Conservation (phyloP, 1,139 yeast species). For the Scheffersomyces parashehatae region DNA sequence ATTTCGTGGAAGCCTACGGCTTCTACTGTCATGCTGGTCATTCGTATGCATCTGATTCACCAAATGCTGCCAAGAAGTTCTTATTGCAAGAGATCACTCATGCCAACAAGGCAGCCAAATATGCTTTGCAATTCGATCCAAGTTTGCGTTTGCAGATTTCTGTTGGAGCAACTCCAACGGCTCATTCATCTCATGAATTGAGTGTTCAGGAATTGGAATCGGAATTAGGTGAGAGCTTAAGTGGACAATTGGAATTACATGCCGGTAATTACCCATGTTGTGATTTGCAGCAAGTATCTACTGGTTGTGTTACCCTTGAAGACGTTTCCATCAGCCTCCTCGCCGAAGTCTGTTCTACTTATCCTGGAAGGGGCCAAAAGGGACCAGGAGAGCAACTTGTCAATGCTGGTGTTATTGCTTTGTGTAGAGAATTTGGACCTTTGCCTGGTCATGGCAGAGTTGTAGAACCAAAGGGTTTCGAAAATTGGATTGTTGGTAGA, state of each 20-base stretch:
- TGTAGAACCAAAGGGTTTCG: slow-evolving; percentile 34
- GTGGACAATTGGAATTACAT: slow-evolving; percentile 64
- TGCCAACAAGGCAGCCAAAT: slow-evolving; percentile 55
- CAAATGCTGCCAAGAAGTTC: slow-evolving; percentile 47
- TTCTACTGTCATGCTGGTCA: slow-evolving; percentile 83
- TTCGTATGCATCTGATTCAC: slow-evolving; percentile 54
- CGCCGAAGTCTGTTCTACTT: slow-evolving; percentile 65
- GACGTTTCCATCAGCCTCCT: slow-evolving; percentile 58
- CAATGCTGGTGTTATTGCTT: slow-evolving; percentile 72
- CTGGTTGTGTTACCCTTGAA: slow-evolving; percentile 51
- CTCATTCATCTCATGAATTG: slow-evolving; percentile 56
- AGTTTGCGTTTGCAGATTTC: slow-evolving; percentile 42
- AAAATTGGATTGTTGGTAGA: slow-evolving; percentile 57
- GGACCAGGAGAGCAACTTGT: slow-evolving; percentile 62
- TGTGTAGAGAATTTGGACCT: slow-evolving; percentile 64
- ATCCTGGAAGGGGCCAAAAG: slow-evolving; percentile 49
- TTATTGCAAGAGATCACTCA: slow-evolving; percentile 57
- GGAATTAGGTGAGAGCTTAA: slow-evolving; percentile 28
- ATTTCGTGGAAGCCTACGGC: slow-evolving; percentile 53
- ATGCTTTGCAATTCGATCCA: slow-evolving; percentile 31
- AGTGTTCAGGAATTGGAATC: slow-evolving; percentile 19
- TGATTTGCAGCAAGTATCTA: slow-evolving; percentile 74
- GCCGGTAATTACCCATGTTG: slow-evolving; percentile 81
- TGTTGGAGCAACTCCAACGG: slow-evolving; percentile 84
- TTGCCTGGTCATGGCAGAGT: slow-evolving; percentile 52